Percentiles rank a stretch among this genome's conserved stretches.
phyloP scores from a whole-genome alignment of 306 rosid species.

The Gillenia trifoliata region DNA sequence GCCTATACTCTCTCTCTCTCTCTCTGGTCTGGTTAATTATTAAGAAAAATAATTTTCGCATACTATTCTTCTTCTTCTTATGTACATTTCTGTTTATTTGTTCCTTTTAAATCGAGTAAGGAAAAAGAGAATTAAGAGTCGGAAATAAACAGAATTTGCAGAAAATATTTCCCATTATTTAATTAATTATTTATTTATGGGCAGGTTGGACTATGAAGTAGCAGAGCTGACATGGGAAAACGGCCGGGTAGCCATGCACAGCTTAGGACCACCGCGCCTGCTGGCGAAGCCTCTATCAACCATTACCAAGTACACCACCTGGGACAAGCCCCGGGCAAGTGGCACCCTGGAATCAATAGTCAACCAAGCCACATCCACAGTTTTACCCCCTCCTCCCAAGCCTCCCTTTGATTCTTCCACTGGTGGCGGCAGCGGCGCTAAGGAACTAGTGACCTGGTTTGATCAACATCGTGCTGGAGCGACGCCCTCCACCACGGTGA shows the following conservation, averaged over 20 bases:
- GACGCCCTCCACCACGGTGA: constrained; percentile 19
- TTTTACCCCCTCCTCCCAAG: constrained; percentile 19
- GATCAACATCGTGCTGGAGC: constrained; percentile 18
- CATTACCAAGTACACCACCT: constrained; percentile 35
- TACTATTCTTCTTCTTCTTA: too few species aligned
- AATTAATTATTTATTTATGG: not conserved
- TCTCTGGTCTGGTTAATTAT: not conserved
- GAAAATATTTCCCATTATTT: too few species aligned
- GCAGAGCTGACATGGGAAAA: constrained; percentile 95
- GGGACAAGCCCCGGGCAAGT: constrained; percentile 77
- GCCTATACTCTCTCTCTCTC: constrained; percentile 9
- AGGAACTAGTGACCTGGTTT: constrained; percentile 44
- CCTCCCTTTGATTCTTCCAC: not conserved
- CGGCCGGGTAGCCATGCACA: constrained; percentile 81
- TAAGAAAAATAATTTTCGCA: too few species aligned
- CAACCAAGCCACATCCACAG: constrained; percentile 53
- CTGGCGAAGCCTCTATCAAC: constrained; percentile 17
- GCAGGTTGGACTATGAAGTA: constrained; percentile 73
- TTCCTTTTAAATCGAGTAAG: too few species aligned
- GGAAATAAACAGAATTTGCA: too few species aligned
- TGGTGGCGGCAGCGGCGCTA: not conserved
- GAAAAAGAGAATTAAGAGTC: too few species aligned
- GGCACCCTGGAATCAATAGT: constrained; percentile 92
- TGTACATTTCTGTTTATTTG: too few species aligned
- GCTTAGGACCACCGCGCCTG: constrained; percentile 57